Base-by-base conservation (phyloP, 345 rosid genomes). In the Raphanus sativus region DNA sequence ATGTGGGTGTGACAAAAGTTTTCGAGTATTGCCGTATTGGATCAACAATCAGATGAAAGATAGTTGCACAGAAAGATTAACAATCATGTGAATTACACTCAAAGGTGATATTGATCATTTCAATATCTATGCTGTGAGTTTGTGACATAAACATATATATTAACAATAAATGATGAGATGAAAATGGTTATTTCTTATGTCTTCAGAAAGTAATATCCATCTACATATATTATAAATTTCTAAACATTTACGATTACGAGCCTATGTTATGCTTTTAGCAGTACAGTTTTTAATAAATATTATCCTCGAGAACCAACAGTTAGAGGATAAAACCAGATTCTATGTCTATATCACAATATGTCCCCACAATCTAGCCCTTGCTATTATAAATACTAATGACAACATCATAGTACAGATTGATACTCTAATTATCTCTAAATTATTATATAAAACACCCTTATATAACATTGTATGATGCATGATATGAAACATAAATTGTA, bases 281-380 rank as follows among this genome's bases (percentile, higher is more conserved):
- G 62, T 32, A 32, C 4, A 45, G 25, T 12, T 73, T 40, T 52
- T 24, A 1, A 50, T 21, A 63, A 36, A 48, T 0, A 54, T 70
- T 70, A 71, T 77, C 70, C 0, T 71, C 15, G 8, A 45, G 77
- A 52, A 66, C 56, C 16, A 60, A 15, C n/a, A 48, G 5, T 32
- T 28, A 29, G 55, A 66, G 48, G 69, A 72, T 71, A 45, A 71
- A 70, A 78, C 42, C 77, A 65, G 68, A 72, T 72, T 72, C 73
- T 48, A 72, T 24, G 30, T 40, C 63, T 59, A 33, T 69, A n/a
- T 78, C 73, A 67, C 64, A 67, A 7, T 15, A 52, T 73, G 74
- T 73, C 82, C 82, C 82, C 82, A 78, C 82, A 73, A 61, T 60
- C 74, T 50, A 60, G 42, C 32, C 59, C 61, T 62, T 62, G 9